phyloP scores from a whole-genome alignment of 2,329 filamentous ascomycete genomes.

The Byssochlamys sp. region DNA sequence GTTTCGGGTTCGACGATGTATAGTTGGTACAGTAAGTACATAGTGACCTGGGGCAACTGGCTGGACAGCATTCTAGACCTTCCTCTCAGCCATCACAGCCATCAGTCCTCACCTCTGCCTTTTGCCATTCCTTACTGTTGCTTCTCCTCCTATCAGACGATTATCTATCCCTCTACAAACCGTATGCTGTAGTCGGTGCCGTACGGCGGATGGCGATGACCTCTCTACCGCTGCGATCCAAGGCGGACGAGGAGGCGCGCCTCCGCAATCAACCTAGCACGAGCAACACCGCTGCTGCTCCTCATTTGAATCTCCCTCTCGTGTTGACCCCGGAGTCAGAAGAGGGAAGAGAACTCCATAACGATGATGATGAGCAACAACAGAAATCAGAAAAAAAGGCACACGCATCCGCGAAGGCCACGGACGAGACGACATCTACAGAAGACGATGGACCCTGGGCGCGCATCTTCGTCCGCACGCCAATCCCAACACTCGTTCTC shows the following conservation, averaged over 20 bases:
- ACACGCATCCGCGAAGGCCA: not conserved
- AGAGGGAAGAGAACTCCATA: not conserved
- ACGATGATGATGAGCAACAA: not conserved
- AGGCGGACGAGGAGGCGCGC: not conserved
- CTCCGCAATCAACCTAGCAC: not conserved
- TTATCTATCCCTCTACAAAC: not conserved
- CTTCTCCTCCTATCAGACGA: not conserved
- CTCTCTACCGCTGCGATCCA: not conserved
- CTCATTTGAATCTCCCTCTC: not conserved
- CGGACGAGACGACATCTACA: not conserved
- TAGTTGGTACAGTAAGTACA: no score
- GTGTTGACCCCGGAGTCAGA: not conserved
- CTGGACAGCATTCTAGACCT: no score
- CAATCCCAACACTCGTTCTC: conserved; percentile 31
- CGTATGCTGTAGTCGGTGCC: not conserved
- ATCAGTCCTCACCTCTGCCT: not conserved
- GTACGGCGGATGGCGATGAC: not conserved
- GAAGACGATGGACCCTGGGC: not conserved
- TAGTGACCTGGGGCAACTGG: no score
- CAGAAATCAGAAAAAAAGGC: not conserved
- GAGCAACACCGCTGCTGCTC: not conserved
- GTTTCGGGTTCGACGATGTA: not conserved
- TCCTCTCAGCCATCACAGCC: no score
- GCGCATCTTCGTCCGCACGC: conserved; percentile 18
- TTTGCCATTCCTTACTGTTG: not conserved